Base-by-base conservation (phyloP, 225 moss, liverwort and hornwort genomes). In the Polytrichum commune region DNA sequence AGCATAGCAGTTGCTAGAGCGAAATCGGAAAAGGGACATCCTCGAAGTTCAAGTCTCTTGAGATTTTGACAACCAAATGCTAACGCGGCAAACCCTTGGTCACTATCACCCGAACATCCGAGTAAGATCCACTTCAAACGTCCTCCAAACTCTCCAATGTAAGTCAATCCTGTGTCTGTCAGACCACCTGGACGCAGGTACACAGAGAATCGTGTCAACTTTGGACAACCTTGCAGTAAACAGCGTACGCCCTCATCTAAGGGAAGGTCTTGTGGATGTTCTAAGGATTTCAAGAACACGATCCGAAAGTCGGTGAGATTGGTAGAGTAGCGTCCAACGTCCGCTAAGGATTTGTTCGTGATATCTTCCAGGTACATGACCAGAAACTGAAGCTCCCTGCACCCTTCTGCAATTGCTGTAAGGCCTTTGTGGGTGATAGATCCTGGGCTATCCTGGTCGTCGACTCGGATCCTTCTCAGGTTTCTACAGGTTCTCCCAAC, bases 281-380 rank as follows among this genome's bases (percentile, higher is more conserved):
- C 46, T 60, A 86, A 67, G 5, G 80, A 75, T 19, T 75, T 27
- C 72, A 90, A 65, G 27, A 93, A 68, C 61, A 93, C 86, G 33
- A 93, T 83, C 54, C 92, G 92, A 60, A 86, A 90, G 73, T 93
- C 92, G 8, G 69, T 93, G 81, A 93, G 66, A 18, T 81, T 79
- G 26, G 60, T 60, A 56, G 86, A 90, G 60, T 78, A 76, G 7
- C 80, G 77, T 33, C 84, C 92, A 23, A 90, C 64, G 29, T 86
- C 83, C 69, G 63, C 78, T 68, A 93, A 64, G 54, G 90, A 77
- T 27, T 76, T 80, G 66, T 90, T 90, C 54, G 84, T 80, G 56
- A 93, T 75, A 76, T 89, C 81, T 22, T 75, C 56, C 63, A 90
- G 73, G 35, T 90, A 93, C 90, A 93, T 75, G 55, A 87, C 86